Evolutionary conservation across 2,329 filamentous ascomycete species (phyloP).

Genomic region (Talaromyces sp.): DNA sequence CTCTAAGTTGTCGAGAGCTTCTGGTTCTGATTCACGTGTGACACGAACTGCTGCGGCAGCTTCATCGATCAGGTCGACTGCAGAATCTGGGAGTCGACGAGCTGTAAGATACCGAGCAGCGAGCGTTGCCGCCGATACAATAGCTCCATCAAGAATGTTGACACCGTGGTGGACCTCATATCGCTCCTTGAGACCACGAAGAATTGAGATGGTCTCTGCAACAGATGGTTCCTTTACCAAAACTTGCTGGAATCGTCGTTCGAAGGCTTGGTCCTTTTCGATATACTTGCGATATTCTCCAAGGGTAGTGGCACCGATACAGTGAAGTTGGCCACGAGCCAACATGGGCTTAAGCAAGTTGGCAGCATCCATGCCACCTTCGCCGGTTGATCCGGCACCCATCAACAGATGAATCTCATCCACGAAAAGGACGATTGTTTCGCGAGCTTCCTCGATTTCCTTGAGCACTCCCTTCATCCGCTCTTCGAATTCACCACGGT

Average conservation of each 20-base stretch:
- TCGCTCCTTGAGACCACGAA: constrained; percentile 95
- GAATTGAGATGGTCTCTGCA: constrained; percentile 87
- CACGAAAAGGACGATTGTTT: constrained; percentile 96
- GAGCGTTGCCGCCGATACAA: constrained; percentile 85
- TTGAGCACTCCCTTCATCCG: constrained; percentile 98
- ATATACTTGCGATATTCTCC: constrained; percentile 98
- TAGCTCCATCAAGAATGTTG: constrained; percentile 87
- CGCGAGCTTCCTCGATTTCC: constrained; percentile 89
- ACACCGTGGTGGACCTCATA: constrained; percentile 99
- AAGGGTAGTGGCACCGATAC: constrained; percentile 93
- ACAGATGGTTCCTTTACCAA: constrained; percentile 91
- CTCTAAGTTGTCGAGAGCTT: constrained; percentile 91
- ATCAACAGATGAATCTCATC: constrained; percentile 98
- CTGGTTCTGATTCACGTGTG: constrained; percentile 90
- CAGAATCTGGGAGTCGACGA: constrained; percentile 87
- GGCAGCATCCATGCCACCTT: constrained; percentile 97
- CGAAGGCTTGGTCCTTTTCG: constrained; percentile 96
- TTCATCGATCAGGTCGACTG: constrained; percentile 93
- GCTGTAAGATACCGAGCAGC: constrained; percentile 90
- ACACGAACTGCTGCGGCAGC: constrained; percentile 95
- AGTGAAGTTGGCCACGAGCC: constrained; percentile 91
- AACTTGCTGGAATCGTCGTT: constrained; percentile 97
- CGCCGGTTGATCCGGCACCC: constrained; percentile 89
- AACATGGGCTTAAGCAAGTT: constrained; percentile 98
- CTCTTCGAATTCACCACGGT: constrained; percentile 97